A percentile compares a stretch with the other conserved stretches of the same genome.
phyloP scores from a whole-genome alignment of 192 early-diverging fungal species.

The Podila minutissima region DNA sequence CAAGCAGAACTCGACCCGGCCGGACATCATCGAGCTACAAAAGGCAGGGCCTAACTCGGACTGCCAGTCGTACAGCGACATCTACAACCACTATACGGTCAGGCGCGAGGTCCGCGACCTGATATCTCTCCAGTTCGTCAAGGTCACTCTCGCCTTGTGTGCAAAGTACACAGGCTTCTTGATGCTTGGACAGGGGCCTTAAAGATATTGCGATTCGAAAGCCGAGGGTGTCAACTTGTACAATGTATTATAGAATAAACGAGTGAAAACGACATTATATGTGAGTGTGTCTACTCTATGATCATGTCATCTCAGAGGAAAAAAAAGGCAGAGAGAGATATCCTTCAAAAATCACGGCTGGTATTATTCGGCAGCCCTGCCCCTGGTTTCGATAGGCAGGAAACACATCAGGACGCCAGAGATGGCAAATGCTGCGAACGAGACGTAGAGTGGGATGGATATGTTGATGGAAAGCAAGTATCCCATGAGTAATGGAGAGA shows the following conservation, averaged over 20 bases:
- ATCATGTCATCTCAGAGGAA: too few relatives aligned
- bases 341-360: too few relatives aligned
- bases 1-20: background rate
- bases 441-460: constrained; percentile 73
- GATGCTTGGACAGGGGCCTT: background rate
- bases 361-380: constrained; percentile 40
- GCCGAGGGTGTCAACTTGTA: too few relatives aligned
- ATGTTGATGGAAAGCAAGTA: constrained; percentile 65
- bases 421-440: constrained; percentile 62
- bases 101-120: background rate
- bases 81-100: background rate
- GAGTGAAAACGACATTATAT: too few relatives aligned
- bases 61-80: background rate
- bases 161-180: background rate
- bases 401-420: constrained; percentile 71
- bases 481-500: constrained; percentile 80
- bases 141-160: background rate
- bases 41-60: background rate
- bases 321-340: too few relatives aligned
- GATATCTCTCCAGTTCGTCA: background rate
- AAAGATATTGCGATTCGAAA: too few relatives aligned
- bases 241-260: too few relatives aligned
- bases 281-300: too few relatives aligned
- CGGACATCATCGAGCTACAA: background rate
- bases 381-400: constrained; percentile 77